Percentiles rank a stretch among this genome's conserved stretches.
Conservation (phyloP, 2,329 filamentous ascomycete genomes). For the Verticillium klebahnii region DNA sequence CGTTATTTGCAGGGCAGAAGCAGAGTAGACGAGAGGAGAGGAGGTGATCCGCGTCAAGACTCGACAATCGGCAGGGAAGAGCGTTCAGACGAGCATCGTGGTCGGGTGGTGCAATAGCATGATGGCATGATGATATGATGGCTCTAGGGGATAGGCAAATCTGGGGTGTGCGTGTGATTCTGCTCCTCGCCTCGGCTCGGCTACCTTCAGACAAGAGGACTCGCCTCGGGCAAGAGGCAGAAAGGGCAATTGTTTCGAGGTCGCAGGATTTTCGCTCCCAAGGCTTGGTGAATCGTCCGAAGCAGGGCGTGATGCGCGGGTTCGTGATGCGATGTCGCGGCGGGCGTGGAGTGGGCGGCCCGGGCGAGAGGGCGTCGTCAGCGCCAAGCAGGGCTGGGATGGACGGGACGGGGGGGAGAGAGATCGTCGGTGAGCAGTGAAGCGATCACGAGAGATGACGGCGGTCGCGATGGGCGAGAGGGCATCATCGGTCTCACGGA, state of each 20-base stretch:
- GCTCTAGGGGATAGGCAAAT: constrained; percentile 14
- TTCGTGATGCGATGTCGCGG: not conserved
- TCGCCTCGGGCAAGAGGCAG: no score
- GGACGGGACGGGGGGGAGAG: not conserved
- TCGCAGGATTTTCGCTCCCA: not conserved
- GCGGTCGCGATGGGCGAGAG: not conserved
- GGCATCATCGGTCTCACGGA: not conserved
- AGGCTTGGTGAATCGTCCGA: not conserved
- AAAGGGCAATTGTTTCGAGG: not conserved
- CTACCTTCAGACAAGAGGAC: no score
- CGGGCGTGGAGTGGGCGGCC: constrained; percentile 2
- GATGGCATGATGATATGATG: not conserved
- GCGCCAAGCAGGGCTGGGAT: constrained; percentile 2
- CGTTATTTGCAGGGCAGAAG: not conserved
- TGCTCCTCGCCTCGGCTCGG: no score
- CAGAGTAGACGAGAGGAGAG: not conserved
- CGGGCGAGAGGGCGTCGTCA: not conserved
- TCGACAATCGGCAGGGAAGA: not conserved
- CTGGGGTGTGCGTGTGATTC: constrained; percentile 8
- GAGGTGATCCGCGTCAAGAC: not conserved
- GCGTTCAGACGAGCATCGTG: not conserved
- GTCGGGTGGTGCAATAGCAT: not conserved
- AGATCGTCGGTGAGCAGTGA: not conserved
- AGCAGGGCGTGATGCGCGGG: not conserved
- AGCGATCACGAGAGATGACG: not conserved